Evolutionary conservation across 2,329 filamentous ascomycete genomes (phyloP).

Genomic region (Penicillium hesseltinei): DNA sequence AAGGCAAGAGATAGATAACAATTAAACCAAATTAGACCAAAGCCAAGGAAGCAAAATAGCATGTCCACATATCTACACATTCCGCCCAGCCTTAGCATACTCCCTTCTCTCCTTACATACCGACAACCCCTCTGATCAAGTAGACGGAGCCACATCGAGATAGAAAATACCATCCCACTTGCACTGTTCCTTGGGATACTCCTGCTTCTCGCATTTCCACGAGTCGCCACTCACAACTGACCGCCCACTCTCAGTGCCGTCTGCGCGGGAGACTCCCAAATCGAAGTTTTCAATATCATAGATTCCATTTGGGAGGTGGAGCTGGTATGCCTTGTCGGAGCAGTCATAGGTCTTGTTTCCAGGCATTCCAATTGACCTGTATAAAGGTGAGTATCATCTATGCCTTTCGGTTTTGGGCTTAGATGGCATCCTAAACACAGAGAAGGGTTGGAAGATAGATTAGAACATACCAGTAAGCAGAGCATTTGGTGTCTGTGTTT

Average conservation of each 20-base stretch:
- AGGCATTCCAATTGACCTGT: constrained; percentile 13
- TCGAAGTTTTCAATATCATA: constrained; percentile 19
- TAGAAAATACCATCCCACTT: constrained; percentile 17
- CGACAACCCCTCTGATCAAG: background rate
- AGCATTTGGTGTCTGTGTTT: constrained; percentile 8
- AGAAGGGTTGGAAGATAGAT: background rate
- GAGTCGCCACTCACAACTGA: constrained; percentile 4
- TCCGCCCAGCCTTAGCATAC: background rate
- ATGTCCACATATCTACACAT: background rate
- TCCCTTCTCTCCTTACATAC: background rate
- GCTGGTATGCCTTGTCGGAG: constrained; percentile 10
- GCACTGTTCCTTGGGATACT: constrained; percentile 11
- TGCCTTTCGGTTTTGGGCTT: background rate
- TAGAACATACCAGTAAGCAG: constrained; percentile 14
- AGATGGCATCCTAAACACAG: background rate
- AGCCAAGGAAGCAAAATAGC: background rate
- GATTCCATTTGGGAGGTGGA: constrained; percentile 16
- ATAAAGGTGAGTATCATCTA: background rate
- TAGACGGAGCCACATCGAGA: constrained; percentile 7
- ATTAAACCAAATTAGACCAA: background rate
- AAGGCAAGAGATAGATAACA: background rate
- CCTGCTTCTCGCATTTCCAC: constrained; percentile 14
- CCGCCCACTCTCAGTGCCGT: constrained; percentile 10
- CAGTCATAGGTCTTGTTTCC: constrained; percentile 14
- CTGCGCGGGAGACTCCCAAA: constrained; percentile 10